These are phyloP conservation scores for Hypoxylon rickii DNA, from an alignment of 495 filamentous ascomycete genomes.

Conservation along the genomic window DNA sequence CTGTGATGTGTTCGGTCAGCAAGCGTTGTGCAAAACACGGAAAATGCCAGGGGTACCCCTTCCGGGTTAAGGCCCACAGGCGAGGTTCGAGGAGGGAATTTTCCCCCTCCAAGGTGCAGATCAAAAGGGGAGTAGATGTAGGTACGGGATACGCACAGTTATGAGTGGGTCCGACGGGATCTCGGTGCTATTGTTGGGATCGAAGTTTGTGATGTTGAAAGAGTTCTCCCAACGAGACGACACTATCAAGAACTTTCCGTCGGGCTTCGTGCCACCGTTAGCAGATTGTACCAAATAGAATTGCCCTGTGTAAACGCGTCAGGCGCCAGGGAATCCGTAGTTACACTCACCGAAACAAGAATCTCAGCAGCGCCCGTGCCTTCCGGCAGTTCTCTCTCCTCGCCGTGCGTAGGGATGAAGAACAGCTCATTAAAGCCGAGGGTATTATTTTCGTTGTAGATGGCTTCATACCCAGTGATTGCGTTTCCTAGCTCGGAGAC, in stretches of 20 bases:
- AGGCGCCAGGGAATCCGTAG: not conserved
- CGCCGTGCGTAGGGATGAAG: conserved; percentile 52
- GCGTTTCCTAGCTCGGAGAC: conserved; percentile 65
- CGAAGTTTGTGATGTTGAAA: conserved; percentile 52
- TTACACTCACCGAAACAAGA: conserved; percentile 56
- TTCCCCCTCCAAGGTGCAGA: too few relatives aligned
- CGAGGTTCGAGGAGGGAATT: not conserved
- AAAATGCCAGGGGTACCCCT: not conserved
- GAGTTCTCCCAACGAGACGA: conserved; percentile 64
- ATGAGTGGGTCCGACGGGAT: conserved; percentile 53
- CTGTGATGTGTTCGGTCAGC: conserved; percentile 25
- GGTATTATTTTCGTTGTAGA: conserved; percentile 53
- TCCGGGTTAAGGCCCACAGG: not conserved
- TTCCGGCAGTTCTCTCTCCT: conserved; percentile 33
- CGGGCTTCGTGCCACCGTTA: too few relatives aligned
- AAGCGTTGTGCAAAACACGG: not conserved
- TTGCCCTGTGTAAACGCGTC: too few relatives aligned
- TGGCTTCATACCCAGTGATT: conserved; percentile 61
- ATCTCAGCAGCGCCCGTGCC: conserved; percentile 63
- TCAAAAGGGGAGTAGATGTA: too few relatives aligned
- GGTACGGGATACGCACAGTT: conserved; percentile 23
- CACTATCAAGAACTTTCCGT: conserved; percentile 63
- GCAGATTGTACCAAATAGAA: too few relatives aligned
- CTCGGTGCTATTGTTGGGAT: conserved; percentile 45
- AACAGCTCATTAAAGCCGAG: conserved; percentile 53